phyloP scores from a whole-genome alignment of 108 stramenopile genomes.

The Pseudonitzschia multistriata region DNA sequence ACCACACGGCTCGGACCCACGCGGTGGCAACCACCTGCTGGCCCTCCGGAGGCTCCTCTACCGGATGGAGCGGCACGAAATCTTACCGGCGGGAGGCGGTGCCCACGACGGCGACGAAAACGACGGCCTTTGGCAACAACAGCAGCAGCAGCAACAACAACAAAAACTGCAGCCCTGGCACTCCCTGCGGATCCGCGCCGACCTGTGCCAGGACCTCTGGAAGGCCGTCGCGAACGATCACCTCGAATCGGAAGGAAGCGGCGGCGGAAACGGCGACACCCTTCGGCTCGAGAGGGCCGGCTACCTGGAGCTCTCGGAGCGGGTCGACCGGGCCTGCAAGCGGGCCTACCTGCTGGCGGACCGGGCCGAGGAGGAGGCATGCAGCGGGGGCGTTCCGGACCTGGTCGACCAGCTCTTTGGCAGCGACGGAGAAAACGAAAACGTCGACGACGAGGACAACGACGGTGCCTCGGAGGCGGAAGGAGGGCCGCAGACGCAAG shows the following conservation, averaged over 20 bases:
- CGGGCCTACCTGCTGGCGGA: constrained; percentile 21
- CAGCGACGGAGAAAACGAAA: neutral
- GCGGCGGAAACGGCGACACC: neutral
- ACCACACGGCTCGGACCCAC: too few relatives aligned
- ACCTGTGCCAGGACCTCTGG: constrained; percentile 32
- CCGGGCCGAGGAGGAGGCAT: neutral
- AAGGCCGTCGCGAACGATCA: constrained; percentile 4
- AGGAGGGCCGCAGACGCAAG: neutral
- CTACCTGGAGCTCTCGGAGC: constrained; percentile 11
- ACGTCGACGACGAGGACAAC: neutral
- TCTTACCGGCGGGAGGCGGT: too few relatives aligned
- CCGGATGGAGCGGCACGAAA: constrained; percentile 27
- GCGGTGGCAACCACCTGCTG: neutral
- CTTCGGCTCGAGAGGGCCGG: neutral
- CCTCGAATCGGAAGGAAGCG: neutral
- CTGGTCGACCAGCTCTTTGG: constrained; percentile 31
- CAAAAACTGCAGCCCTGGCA: constrained; percentile 24
- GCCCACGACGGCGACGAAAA: too few relatives aligned
- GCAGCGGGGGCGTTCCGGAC: neutral
- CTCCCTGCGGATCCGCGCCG: constrained; percentile 24
- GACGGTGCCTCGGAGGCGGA: neutral
- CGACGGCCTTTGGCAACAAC: too few relatives aligned
- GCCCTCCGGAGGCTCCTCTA: constrained; percentile 24
- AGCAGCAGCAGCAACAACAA: neutral
- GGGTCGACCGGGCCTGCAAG: constrained; percentile 31